Evolutionary conservation across 2,329 filamentous ascomycete species (phyloP).

Genomic region (Chaetomiaceae sp.): DNA sequence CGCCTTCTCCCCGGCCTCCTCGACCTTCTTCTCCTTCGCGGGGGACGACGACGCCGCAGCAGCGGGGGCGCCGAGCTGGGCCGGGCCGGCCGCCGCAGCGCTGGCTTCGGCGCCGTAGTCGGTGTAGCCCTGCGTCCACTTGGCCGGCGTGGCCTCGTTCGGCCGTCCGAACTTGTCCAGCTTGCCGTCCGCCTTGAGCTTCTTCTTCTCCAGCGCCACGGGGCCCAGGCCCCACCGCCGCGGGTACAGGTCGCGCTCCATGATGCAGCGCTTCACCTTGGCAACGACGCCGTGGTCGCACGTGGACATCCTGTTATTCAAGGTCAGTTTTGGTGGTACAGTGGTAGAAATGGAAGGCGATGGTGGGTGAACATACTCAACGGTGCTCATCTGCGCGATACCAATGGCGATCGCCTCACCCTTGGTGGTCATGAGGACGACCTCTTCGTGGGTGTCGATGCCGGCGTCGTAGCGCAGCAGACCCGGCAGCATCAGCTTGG

Average conservation of each 20-base stretch:
- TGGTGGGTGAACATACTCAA: conserved; percentile 48
- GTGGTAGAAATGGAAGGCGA: background rate
- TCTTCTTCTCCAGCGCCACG: conserved; percentile 95
- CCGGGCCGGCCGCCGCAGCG: conserved; percentile 33
- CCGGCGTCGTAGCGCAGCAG: conserved; percentile 84
- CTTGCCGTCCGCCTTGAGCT: conserved; percentile 96
- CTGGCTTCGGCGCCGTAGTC: conserved; percentile 64
- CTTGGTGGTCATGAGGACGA: conserved; percentile 98
- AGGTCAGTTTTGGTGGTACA: background rate
- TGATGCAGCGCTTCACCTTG: conserved; percentile 99
- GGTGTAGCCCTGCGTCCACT: conserved; percentile 90
- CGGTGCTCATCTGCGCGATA: conserved; percentile 96
- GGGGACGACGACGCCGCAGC: conserved; percentile 23
- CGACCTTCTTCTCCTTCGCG: conserved; percentile 16
- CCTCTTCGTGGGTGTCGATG: conserved; percentile 92
- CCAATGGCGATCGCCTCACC: conserved; percentile 95
- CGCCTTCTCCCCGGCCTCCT: conserved; percentile 12
- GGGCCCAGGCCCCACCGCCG: conserved; percentile 94
- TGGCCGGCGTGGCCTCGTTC: conserved; percentile 87
- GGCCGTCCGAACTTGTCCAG: conserved; percentile 93
- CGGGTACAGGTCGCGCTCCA: conserved; percentile 98
- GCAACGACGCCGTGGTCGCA: conserved; percentile 97
- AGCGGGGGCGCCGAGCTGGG: conserved; percentile 31
- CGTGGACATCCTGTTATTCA: conserved; percentile 59
- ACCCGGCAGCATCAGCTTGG: conserved; percentile 97